These are phyloP conservation scores for Leishmania gerbilli DNA, from an alignment of 208 protist genomes.

Conservation along the genomic window DNA sequence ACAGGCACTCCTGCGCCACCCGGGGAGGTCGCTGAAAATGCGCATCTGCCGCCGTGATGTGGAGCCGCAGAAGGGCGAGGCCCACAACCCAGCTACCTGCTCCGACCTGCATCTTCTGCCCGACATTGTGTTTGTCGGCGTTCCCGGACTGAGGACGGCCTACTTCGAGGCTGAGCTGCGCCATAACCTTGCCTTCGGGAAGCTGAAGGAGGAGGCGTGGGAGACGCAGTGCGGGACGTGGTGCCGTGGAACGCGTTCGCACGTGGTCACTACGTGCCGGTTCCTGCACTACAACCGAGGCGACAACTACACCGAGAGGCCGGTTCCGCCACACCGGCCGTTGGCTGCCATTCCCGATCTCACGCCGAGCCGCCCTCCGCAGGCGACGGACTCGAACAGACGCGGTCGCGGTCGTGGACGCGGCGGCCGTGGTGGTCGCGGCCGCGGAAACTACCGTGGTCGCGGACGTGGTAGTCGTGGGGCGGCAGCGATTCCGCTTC, in stretches of 20 bases:
- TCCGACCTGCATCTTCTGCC: conserved; percentile 63
- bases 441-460: conserved; percentile 22
- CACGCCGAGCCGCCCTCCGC: conserved; percentile 46
- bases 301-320: conserved; percentile 58
- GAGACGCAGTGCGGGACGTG: conserved; percentile 66
- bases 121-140: conserved; percentile 68
- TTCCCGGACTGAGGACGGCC: conserved; percentile 51
- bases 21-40: conserved; percentile 37
- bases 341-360: conserved; percentile 58
- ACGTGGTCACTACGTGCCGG: conserved; percentile 73
- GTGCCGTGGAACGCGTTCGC: conserved; percentile 57
- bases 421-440: conserved; percentile 25
- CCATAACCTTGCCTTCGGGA: conserved; percentile 58
- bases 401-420: conserved; percentile 32
- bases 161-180: conserved; percentile 80
- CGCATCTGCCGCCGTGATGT: conserved; percentile 40
- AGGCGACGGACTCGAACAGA: conserved; percentile 26
- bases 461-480: conserved; percentile 15
- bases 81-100: conserved; percentile 45
- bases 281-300: conserved; percentile 74
- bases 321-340: conserved; percentile 44
- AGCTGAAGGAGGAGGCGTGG: conserved; percentile 40
- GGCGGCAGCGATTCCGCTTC: conserved; percentile 13
- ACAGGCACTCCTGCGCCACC: conserved; percentile 50
- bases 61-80: conserved; percentile 13